phyloP scores from a whole-genome alignment of 805 yeast species.

The Metschnikowia colocasiae region DNA sequence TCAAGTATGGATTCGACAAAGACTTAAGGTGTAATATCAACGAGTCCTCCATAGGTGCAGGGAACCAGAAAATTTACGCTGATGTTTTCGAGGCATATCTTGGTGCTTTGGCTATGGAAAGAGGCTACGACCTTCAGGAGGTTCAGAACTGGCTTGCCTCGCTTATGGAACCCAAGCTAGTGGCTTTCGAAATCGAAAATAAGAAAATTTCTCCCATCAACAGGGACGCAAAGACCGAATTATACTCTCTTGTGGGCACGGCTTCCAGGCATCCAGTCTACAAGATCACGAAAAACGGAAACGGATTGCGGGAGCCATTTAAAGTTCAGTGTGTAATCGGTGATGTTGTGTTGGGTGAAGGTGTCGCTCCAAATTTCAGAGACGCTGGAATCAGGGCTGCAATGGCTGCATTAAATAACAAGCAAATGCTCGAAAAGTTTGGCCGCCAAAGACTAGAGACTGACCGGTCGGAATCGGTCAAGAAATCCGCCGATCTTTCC shows the following conservation, averaged over 20 bases:
- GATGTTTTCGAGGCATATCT: conserved; percentile 93
- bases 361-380: conserved; percentile 63
- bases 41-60: conserved; percentile 42
- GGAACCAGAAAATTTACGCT: conserved; percentile 70
- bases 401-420: conserved; percentile 64
- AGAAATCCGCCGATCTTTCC: conserved; percentile 2
- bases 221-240: conserved; percentile 68
- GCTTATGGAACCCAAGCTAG: conserved; percentile 47
- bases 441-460: conserved; percentile 45
- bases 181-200: conserved; percentile 29
- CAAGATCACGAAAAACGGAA: conserved; percentile 42
- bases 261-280: conserved; percentile 65
- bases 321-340: conserved; percentile 65
- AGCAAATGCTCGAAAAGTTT: conserved; percentile 58
- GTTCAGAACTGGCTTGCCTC: conserved; percentile 56
- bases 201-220: conserved; percentile 42
- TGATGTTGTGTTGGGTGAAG: conserved; percentile 65
- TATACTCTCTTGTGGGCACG: conserved; percentile 77
- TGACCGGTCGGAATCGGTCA: conserved; percentile 17
- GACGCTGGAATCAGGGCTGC: conserved; percentile 88
- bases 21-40: conserved; percentile 50
- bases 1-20: conserved; percentile 61
- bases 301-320: conserved; percentile 48
- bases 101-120: conserved; percentile 74
- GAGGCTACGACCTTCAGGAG: conserved; percentile 42